Evolutionary conservation across 352 stramenopile genomes (phyloP).

Genomic region (Phytophthora agathidicida): DNA sequence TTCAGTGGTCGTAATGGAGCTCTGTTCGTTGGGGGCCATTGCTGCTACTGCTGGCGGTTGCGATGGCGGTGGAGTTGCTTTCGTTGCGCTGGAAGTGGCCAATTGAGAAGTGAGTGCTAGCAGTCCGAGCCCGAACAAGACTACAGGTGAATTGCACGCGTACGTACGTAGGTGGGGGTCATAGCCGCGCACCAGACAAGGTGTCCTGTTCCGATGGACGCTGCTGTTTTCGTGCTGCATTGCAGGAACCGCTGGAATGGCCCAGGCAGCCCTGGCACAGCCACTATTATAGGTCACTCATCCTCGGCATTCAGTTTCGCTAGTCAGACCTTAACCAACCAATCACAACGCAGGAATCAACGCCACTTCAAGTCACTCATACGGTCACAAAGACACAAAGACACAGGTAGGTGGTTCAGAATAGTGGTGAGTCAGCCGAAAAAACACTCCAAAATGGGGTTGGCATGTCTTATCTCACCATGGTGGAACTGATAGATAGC

Average conservation of each 20-base stretch:
- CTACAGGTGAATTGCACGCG: not conserved
- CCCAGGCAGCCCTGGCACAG: not conserved
- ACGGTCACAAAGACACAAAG: conserved; percentile 23
- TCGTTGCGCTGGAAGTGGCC: conserved; percentile 9
- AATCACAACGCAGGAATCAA: conserved; percentile 2
- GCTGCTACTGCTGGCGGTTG: not conserved
- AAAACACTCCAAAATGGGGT: not conserved
- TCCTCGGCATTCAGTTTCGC: conserved; percentile 2
- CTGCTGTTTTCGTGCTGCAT: not conserved
- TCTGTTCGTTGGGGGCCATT: conserved; percentile 27
- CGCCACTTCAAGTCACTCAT: conserved; percentile 25
- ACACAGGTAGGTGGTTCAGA: no score
- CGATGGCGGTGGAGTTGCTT: not conserved
- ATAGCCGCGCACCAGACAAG: conserved; percentile 25
- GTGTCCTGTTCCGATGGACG: conserved; percentile 10
- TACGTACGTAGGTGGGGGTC: conserved; percentile 4
- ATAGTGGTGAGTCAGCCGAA: conserved; percentile 23
- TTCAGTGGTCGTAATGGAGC: not conserved
- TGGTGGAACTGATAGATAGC: conserved; percentile 1
- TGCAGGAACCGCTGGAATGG: conserved; percentile 19
- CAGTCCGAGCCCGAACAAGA: not conserved
- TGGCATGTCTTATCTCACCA: conserved; percentile 7
- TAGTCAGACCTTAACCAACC: not conserved
- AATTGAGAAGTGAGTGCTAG: conserved; percentile 19
- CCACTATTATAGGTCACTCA: conserved; percentile 12